phyloP scores from a whole-genome alignment of 192 early-diverging fungal genomes.

The Lobosporangium transversale region DNA sequence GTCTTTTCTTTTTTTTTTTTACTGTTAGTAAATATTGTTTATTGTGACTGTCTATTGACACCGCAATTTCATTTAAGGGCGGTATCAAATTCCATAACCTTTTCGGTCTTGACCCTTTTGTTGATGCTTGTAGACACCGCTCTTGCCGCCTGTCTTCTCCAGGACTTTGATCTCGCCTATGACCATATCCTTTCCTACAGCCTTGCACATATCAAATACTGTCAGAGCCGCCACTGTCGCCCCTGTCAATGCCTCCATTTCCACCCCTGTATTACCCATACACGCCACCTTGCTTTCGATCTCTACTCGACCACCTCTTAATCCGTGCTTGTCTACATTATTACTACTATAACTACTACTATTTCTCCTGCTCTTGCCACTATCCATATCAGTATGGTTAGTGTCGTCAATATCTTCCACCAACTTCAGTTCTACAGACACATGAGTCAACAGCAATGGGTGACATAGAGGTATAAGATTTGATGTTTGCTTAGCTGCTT shows the following conservation, averaged over 20 bases:
- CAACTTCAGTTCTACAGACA: slow-evolving; percentile 75
- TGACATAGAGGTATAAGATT: slow-evolving; percentile 91
- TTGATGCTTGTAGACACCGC: slow-evolving; percentile 62
- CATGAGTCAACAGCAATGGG: slow-evolving; percentile 74
- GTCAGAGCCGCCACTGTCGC: slow-evolving; percentile 85
- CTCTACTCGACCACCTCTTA: slow-evolving; percentile 62
- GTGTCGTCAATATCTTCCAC: slow-evolving; percentile 29
- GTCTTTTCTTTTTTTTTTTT: slow-evolving; percentile 27
- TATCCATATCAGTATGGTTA: not conserved
- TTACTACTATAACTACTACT: not conserved
- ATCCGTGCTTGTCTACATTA: too few relatives aligned
- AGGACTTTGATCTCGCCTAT: slow-evolving; percentile 80
- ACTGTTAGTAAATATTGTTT: slow-evolving; percentile 1
- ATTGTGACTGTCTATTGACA: not conserved
- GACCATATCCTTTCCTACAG: slow-evolving; percentile 82
- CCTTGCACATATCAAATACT: slow-evolving; percentile 98
- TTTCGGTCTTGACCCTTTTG: slow-evolving; percentile 12
- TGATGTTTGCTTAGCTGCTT: slow-evolving; percentile 88
- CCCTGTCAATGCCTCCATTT: slow-evolving; percentile 88
- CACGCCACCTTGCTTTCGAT: slow-evolving; percentile 77
- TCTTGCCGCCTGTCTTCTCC: slow-evolving; percentile 88
- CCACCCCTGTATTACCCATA: slow-evolving; percentile 88
- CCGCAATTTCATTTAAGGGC: not conserved
- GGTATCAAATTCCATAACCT: not conserved
- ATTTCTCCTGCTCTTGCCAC: too few relatives aligned